phyloP scores from a whole-genome alignment of 345 rosid genomes.

The Anastatica hierochuntica region DNA sequence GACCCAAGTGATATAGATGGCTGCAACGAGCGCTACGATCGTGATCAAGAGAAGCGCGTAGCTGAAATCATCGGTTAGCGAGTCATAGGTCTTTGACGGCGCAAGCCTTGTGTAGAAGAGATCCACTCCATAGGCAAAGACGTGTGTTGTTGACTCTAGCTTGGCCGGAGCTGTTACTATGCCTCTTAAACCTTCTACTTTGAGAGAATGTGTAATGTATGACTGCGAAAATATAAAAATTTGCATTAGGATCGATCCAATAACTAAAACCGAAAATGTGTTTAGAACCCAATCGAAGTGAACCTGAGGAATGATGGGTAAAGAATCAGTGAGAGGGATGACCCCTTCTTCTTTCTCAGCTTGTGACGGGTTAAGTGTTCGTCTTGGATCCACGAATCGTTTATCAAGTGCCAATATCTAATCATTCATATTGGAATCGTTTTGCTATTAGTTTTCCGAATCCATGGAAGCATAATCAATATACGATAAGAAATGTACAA shows the following conservation, averaged over 20 bases:
- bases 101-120: slow-evolving; percentile 87
- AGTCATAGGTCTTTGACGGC: slow-evolving; percentile 92
- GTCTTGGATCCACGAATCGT: slow-evolving; percentile 89
- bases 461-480: background rate
- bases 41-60: slow-evolving; percentile 86
- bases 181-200: slow-evolving; percentile 82
- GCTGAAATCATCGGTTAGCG: slow-evolving; percentile 91
- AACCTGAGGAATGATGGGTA: slow-evolving; percentile 95
- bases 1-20: slow-evolving; percentile 76
- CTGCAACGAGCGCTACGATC: slow-evolving; percentile 70
- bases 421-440: background rate
- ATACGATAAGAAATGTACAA: slow-evolving; percentile 1
- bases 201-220: slow-evolving; percentile 65
- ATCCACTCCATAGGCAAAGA: slow-evolving; percentile 85
- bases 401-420: slow-evolving; percentile 52
- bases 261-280: background rate
- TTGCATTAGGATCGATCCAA: background rate
- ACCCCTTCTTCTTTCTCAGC: slow-evolving; percentile 97
- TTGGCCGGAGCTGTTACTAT: slow-evolving; percentile 80
- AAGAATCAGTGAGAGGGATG: slow-evolving; percentile 77
- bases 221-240: slow-evolving; percentile 40
- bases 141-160: slow-evolving; percentile 89
- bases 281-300: background rate
- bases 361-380: slow-evolving; percentile 86
- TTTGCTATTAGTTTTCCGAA: background rate